Evolutionary conservation across 208 protist genomes (phyloP).

Genomic region (Trichomonas tenax): DNA sequence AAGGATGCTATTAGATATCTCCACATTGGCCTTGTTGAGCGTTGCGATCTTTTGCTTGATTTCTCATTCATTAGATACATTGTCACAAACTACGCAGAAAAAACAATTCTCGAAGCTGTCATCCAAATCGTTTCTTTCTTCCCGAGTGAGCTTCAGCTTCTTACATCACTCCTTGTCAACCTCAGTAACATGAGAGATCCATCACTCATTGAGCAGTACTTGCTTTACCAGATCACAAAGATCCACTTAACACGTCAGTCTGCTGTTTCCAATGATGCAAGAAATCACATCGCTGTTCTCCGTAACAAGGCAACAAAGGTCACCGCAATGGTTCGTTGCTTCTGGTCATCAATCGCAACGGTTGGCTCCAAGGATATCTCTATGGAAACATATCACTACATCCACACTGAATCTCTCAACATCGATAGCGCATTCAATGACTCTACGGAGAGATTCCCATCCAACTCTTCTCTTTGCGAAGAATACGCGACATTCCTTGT

Average conservation of each 20-base stretch:
- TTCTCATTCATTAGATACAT: conserved; percentile 15
- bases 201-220: not conserved
- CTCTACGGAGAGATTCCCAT: not conserved
- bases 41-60: not conserved
- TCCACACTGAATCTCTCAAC: not conserved
- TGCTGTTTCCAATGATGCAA: not conserved
- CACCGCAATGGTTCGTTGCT: not conserved
- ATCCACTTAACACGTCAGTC: not conserved
- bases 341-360: not conserved
- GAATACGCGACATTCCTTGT: not conserved
- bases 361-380: not conserved
- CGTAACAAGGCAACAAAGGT: not conserved
- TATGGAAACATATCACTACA: not conserved
- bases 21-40: not conserved
- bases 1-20: not conserved
- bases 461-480: not conserved
- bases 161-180: not conserved
- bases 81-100: not conserved
- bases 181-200: not conserved
- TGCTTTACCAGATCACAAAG: not conserved
- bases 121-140: not conserved
- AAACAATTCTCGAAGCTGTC: not conserved
- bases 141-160: not conserved
- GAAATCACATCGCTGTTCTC: not conserved
- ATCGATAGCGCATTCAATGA: not conserved